Evolutionary conservation across 2,329 filamentous ascomycete genomes (phyloP).

Genomic region (Drechslerella coelobrocha): DNA sequence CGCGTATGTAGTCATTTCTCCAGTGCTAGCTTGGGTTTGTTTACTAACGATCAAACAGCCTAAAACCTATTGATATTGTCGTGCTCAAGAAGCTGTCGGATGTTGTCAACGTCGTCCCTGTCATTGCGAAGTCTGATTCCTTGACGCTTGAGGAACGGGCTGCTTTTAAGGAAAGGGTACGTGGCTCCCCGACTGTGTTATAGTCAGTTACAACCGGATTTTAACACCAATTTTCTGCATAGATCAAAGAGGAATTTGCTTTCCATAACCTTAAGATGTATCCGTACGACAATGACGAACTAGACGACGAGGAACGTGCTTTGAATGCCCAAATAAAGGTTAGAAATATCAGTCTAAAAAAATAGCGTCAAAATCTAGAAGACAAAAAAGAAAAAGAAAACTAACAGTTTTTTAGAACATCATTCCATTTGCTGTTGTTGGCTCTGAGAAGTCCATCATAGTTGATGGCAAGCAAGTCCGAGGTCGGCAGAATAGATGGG

Average conservation of each 20-base stretch:
- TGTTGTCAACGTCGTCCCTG: conserved; percentile 97
- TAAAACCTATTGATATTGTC: conserved; percentile 99
- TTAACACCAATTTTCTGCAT: not conserved
- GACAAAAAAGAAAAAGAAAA: conserved; percentile 17
- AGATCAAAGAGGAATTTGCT: conserved; percentile 97
- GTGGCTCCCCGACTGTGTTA: not conserved
- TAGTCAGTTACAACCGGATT: not conserved
- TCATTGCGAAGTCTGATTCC: conserved; percentile 97
- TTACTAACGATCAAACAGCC: conserved; percentile 57
- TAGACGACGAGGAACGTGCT: conserved; percentile 93
- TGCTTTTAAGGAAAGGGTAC: conserved; percentile 85
- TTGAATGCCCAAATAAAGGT: conserved; percentile 98
- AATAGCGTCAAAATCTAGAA: not conserved
- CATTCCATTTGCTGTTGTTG: conserved; percentile 96
- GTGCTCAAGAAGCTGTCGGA: conserved; percentile 99
- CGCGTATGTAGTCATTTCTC: conserved; percentile 64
- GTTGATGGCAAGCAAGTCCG: conserved; percentile 97
- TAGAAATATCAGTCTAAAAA: conserved; percentile 55
- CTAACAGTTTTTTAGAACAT: too few relatives aligned
- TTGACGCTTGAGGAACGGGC: conserved; percentile 93
- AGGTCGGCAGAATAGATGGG: conserved; percentile 98
- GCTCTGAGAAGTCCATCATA: conserved; percentile 96
- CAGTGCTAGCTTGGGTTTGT: not conserved
- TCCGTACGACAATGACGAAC: conserved; percentile 98
- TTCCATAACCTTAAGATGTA: conserved; percentile 99